phyloP scores from a whole-genome alignment of 768 basidiomycete species.

The Kwoniella newhampshirensis region DNA sequence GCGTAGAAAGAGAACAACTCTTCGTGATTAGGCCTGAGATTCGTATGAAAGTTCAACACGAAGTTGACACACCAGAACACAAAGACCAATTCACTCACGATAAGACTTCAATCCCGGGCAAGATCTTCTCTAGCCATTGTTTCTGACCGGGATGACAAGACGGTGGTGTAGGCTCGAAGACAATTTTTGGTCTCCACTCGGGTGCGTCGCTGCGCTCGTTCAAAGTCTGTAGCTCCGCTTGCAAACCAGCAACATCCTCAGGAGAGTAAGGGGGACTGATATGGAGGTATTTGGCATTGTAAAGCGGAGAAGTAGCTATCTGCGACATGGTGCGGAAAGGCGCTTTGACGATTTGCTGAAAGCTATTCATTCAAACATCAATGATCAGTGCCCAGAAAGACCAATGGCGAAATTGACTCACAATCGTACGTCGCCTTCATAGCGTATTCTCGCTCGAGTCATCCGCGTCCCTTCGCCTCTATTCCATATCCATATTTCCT shows the following conservation, averaged over 20 bases:
- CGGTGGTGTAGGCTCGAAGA: conserved; percentile 43
- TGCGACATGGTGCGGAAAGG: conserved; percentile 20
- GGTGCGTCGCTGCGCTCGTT: neutral
- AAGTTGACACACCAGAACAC: too few relatives aligned
- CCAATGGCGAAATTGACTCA: conserved; percentile 20
- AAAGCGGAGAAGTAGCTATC: conserved; percentile 25
- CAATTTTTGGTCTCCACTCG: conserved; percentile 40
- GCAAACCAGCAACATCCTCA: conserved; percentile 23
- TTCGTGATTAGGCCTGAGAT: conserved; percentile 47
- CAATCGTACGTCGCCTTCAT: conserved; percentile 39
- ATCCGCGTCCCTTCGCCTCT: conserved; percentile 27
- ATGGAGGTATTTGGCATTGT: conserved; percentile 37
- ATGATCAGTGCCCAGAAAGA: neutral
- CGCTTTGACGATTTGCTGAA: conserved; percentile 29
- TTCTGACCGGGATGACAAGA: conserved; percentile 35
- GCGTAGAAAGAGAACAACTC: conserved; percentile 39
- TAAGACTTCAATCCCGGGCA: conserved; percentile 25
- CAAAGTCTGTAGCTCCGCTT: conserved; percentile 8
- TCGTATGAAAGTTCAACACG: neutral
- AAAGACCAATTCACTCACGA: conserved; percentile 35
- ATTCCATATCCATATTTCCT: conserved; percentile 41
- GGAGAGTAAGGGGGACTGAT: conserved; percentile 38
- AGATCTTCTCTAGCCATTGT: conserved; percentile 33
- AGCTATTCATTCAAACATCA: conserved; percentile 17
- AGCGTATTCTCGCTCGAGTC: conserved; percentile 38